Evolutionary conservation across 2,329 filamentous ascomycete species (phyloP).

Genomic region (Dothistroma septosporum): DNA sequence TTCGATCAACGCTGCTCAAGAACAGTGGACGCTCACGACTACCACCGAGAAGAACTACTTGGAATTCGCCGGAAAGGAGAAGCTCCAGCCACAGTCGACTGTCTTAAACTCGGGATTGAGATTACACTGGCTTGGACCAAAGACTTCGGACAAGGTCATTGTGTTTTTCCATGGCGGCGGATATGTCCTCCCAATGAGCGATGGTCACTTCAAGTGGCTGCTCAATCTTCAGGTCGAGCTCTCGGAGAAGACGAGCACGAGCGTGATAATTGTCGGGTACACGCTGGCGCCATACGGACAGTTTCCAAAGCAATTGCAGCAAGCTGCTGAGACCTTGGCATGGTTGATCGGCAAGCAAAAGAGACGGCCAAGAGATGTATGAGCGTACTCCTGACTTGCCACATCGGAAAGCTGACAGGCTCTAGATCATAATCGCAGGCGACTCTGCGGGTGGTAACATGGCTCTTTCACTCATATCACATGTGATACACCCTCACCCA

Average conservation of each 20-base stretch:
- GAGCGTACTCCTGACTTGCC: background rate
- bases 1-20: conserved; percentile 32
- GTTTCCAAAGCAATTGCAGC: conserved; percentile 49
- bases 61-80: conserved; percentile 34
- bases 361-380: conserved; percentile 35
- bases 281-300: conserved; percentile 45
- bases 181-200: conserved; percentile 48
- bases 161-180: conserved; percentile 54
- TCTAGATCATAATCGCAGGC: conserved; percentile 46
- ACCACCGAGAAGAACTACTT: conserved; percentile 36
- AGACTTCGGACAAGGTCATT: conserved; percentile 39
- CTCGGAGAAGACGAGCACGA: conserved; percentile 39
- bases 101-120: conserved; percentile 43
- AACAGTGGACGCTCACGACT: conserved; percentile 33
- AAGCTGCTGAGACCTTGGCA: conserved; percentile 44
- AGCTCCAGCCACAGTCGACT: conserved; percentile 38
- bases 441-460: conserved; percentile 55
- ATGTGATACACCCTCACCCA: conserved; percentile 55
- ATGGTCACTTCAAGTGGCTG: conserved; percentile 50
- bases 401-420: conserved; percentile 6
- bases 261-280: conserved; percentile 55
- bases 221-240: conserved; percentile 43
- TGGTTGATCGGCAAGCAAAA: conserved; percentile 40
- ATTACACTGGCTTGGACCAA: conserved; percentile 47
- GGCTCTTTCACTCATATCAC: conserved; percentile 44